Evolutionary conservation across 83 land plant species (phyloP), one percentile per base, ranked within the genome.

Genomic region (Thuja plicata): DNA sequence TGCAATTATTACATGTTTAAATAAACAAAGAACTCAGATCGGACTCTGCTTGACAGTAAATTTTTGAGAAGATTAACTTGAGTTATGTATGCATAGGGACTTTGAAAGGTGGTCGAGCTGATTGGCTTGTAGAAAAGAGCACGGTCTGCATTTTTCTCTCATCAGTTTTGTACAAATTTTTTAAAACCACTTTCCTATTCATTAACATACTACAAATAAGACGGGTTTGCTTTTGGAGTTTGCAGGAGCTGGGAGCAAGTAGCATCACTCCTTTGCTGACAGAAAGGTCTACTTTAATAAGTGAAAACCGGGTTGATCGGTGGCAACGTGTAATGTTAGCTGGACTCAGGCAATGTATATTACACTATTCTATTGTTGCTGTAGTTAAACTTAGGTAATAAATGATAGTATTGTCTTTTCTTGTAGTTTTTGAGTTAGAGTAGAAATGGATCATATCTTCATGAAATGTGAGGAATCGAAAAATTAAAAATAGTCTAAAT

Each of bases 81-180:
- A 85, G 38, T 60, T 84, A 85, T 48, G 15, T 35, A 84, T 86
- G 55, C 88, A 60, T 89, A 98, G 99, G 97, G 38, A 91, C 94
- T 62, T 89, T 98, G 77, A 98, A 98, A 91, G 99, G 99, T 85
- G 99, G 99, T 66, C 94, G 99, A 30, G 96, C 94, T 86, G 99
- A 98, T 87, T 98, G 99, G 99, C 96, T 98, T 87, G 88, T 98
- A 71, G 99, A 98, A 48, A 98, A 98, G 88, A 97, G 99, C 92
- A 98, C 99, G 19, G 99, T 98, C 91, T 74, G 95, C 87, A n/a
- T 85, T 40, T n/a, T 62, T 57, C 46, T 82, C 50, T 86, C 52
- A 10, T 87, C 2, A 5, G 3, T 5, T 76, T 54, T 88, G 2
- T 77, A 45, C 54, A 7, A 70, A 54, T 34, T 34, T 83, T 27